Conservation (phyloP, 768 basidiomycete species). For the Clathrus columnatus region DNA sequence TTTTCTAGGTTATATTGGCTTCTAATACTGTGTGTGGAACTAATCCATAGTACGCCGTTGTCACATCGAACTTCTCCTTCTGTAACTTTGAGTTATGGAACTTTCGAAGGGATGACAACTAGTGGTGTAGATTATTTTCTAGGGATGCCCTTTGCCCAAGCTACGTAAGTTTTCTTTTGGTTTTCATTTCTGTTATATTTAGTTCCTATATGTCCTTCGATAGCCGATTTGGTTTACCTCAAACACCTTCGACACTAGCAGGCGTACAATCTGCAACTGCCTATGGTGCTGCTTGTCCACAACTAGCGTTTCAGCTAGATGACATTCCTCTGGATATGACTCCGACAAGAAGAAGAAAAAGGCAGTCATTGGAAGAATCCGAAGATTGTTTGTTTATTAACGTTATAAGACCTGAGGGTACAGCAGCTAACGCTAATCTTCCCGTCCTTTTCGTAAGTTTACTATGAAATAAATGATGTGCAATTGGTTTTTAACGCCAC, state of each 20-base stretch:
- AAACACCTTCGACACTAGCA: constrained; percentile 19
- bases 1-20: too few relatives aligned
- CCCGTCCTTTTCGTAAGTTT: constrained; percentile 42
- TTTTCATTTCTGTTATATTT: background rate
- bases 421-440: constrained; percentile 33
- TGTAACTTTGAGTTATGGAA: constrained; percentile 23
- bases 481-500: constrained; percentile 2
- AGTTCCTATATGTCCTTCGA: background rate
- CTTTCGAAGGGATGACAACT: constrained; percentile 20
- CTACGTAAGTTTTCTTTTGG: constrained; percentile 24
- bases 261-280: constrained; percentile 26
- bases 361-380: background rate
- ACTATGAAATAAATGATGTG: background rate
- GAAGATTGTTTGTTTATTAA: constrained; percentile 39
- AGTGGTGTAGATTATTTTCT: constrained; percentile 25
- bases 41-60: too few relatives aligned
- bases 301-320: constrained; percentile 18
- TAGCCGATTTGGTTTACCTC: background rate
- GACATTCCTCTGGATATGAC: constrained; percentile 12
- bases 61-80: too few relatives aligned
- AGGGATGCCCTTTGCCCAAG: constrained; percentile 34
- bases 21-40: too few relatives aligned
- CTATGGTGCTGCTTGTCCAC: constrained; percentile 33
- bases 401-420: constrained; percentile 35
- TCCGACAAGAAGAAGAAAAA: constrained; percentile 3